Percentiles rank a stretch among this genome's conserved stretches.
These are phyloP conservation scores for Boletus sensibilis DNA, from an alignment of 768 basidiomycete species.

Conservation along the genomic window DNA sequence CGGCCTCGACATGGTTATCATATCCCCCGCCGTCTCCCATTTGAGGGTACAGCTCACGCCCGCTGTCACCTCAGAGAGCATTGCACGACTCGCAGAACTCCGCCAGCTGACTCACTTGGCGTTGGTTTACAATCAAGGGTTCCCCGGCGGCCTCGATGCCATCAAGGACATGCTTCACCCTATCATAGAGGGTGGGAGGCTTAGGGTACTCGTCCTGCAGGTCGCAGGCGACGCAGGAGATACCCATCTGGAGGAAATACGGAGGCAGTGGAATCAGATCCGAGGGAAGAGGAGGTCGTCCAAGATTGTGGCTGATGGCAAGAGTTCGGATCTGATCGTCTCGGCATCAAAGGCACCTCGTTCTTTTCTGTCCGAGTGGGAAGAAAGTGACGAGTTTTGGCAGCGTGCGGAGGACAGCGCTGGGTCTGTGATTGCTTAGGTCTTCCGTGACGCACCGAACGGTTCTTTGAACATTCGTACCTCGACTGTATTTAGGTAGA, in stretches of 20 bases:
- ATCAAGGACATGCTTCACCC: slow-evolving; percentile 4
- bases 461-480: background rate
- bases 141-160: background rate
- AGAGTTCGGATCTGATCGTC: background rate
- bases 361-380: slow-evolving; percentile 10
- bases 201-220: slow-evolving; percentile 11
- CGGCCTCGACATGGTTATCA: slow-evolving; percentile 33
- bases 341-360: background rate
- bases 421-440: background rate
- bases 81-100: slow-evolving; percentile 13
- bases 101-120: slow-evolving; percentile 17
- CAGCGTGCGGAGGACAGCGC: background rate
- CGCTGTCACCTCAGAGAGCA: slow-evolving; percentile 1
- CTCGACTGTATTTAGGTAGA: too few species aligned
- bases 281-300: background rate
- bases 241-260: slow-evolving; percentile 5
- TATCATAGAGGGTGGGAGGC: slow-evolving; percentile 2
- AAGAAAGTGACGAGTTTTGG: slow-evolving; percentile 13
- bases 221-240: slow-evolving; percentile 5
- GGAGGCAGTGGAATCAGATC: slow-evolving; percentile 8
- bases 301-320: background rate
- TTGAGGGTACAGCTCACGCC: slow-evolving; percentile 34
- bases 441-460: too few species aligned
- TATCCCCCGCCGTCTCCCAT: slow-evolving; percentile 33
- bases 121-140: slow-evolving; percentile 6